Evolutionary conservation across 2,329 filamentous ascomycete species (phyloP).

Genomic region (Magnaporthales sp.): DNA sequence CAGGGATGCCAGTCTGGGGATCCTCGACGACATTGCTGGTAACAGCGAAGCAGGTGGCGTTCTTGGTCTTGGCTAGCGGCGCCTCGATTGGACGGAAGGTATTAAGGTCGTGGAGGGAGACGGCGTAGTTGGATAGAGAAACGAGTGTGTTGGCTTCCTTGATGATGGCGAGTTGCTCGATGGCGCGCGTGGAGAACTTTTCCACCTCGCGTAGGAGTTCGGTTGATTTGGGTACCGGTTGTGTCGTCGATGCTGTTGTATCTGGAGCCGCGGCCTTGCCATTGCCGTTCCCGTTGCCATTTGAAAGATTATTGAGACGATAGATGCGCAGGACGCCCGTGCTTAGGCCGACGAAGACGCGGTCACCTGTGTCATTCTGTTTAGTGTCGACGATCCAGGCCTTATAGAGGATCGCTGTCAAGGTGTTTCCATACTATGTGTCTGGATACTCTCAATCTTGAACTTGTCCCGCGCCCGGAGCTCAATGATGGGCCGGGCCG

Average conservation of each 20-base stretch:
- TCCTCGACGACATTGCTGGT: slow-evolving; percentile 96
- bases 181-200: slow-evolving; percentile 80
- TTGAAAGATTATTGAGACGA: slow-evolving; percentile 64
- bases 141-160: slow-evolving; percentile 91
- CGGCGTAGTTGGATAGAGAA: slow-evolving; percentile 80
- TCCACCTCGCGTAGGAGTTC: slow-evolving; percentile 88
- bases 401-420: not conserved
- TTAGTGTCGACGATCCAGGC: slow-evolving; percentile 6
- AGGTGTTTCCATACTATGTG: slow-evolving; percentile 54
- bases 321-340: slow-evolving; percentile 85
- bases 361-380: slow-evolving; percentile 54
- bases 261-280: not conserved
- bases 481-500: slow-evolving; percentile 92
- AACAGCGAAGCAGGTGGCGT: slow-evolving; percentile 82
- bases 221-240: slow-evolving; percentile 46
- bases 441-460: slow-evolving; percentile 90
- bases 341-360: slow-evolving; percentile 84
- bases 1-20: slow-evolving; percentile 73
- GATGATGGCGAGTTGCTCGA: slow-evolving; percentile 91
- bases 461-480: slow-evolving; percentile 92
- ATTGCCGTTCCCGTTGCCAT: slow-evolving; percentile 10
- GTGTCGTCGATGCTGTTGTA: slow-evolving; percentile 14
- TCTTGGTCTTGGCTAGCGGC: slow-evolving; percentile 69
- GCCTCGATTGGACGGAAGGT: slow-evolving; percentile 76
- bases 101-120: slow-evolving; percentile 84